Evolutionary conservation across 257 asterid genomes (phyloP), one percentile per base, ranked within the genome.

Genomic region (Rauvolfia tetraphylla): DNA sequence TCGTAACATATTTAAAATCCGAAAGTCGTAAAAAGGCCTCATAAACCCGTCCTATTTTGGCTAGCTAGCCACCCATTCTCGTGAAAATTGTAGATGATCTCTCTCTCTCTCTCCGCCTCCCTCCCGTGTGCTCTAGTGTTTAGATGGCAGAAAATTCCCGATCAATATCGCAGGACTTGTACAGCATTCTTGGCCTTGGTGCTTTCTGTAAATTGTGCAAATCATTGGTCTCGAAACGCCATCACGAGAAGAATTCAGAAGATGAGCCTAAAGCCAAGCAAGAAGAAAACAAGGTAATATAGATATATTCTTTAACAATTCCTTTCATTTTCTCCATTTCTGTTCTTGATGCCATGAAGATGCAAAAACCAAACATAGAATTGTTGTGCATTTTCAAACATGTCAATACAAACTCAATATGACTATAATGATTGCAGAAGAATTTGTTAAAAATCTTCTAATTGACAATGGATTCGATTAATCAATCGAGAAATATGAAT

Each of bases 111-210:
- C 51, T 11, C 51, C 10, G 10, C 1, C 51, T 13, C 51, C 51
- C 8, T 8, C 4, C 8, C 4, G 3, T 31, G 8, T 44, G 23
- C n/a, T 13, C 62, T 54, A 49, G 51, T 42, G 38, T 73, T 66
- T 77, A 77, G 81, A 87, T 89, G 96, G 93, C 78, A 67, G 87
- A 87, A 65, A 80, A 82, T 83, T 79, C 91, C 72, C 84, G 83
- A 77, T 57, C 89, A 65, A 63, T 83, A 80, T 62, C 90, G 59
- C 87, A 83, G 25, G 84, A 87, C 76, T 65, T 80, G 72, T 74
- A 83, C 68, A 86, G 74, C 76, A 38, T 79, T 76, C 77, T 82
- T 56, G 85, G 88, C 81, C 82, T 88, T 68, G 91, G 85, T 75
- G 79, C 66, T 75, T 75, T 89, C 27, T 79, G 84, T 73, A 82